A percentile compares a stretch with the other conserved stretches of the same genome.
phyloP scores from a whole-genome alignment of 129 eudicot species.

The Apium graveolens region DNA sequence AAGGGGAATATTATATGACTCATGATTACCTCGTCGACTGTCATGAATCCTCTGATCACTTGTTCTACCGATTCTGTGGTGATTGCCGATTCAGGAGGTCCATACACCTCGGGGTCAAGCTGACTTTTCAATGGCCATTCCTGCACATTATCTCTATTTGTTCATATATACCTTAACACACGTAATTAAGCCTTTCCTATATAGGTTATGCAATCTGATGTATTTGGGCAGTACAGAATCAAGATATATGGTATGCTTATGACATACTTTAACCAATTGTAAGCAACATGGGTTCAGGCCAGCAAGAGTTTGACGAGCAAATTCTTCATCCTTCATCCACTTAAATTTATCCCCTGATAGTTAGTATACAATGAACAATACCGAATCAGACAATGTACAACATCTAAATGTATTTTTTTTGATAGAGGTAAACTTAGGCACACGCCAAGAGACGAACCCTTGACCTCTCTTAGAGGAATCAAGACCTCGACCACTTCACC shows the following conservation, averaged over 20 bases:
- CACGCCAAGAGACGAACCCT: too few species aligned
- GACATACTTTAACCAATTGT: slow-evolving; percentile 54
- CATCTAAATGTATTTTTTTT: neutral
- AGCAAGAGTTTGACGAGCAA: slow-evolving; percentile 76
- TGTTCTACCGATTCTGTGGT: slow-evolving; percentile 44
- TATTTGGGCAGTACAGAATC: neutral
- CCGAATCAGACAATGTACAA: neutral
- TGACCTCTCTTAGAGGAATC: too few species aligned
- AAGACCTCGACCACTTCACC: too few species aligned
- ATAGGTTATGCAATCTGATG: neutral
- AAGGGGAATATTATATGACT: neutral
- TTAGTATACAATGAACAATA: neutral
- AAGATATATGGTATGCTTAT: neutral
- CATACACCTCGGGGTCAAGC: slow-evolving; percentile 50
- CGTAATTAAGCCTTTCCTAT: neutral
- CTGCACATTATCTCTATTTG: slow-evolving; percentile 15
- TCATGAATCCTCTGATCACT: slow-evolving; percentile 38
- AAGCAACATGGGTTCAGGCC: slow-evolving; percentile 65
- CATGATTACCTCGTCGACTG: slow-evolving; percentile 42
- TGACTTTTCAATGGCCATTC: slow-evolving; percentile 75
- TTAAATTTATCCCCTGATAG: slow-evolving; percentile 67
- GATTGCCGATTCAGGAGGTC: slow-evolving; percentile 64
- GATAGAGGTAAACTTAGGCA: too few species aligned
- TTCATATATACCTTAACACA: neutral
- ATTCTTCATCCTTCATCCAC: slow-evolving; percentile 75